Percentiles rank a stretch among this genome's conserved stretches.
These are phyloP conservation scores for Ambrosia hybrid DNA, from an alignment of 140 eudicot genomes.

Conservation along the genomic window DNA sequence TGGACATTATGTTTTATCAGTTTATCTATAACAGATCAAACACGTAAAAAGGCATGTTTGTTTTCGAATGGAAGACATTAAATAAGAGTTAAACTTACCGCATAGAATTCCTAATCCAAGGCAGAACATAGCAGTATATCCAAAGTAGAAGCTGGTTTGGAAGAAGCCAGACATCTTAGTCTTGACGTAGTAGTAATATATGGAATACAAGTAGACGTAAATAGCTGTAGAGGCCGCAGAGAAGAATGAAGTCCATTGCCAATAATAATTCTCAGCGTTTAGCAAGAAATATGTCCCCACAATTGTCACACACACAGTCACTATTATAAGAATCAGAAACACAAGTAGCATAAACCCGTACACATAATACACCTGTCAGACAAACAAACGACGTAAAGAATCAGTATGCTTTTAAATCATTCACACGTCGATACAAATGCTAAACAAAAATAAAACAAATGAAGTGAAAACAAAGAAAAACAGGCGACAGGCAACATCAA, in stretches of 20 bases:
- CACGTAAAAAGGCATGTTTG: neutral
- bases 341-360: conserved; percentile 98
- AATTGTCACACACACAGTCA: conserved; percentile 91
- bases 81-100: conserved; percentile 47
- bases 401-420: conserved; percentile 20
- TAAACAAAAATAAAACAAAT: neutral
- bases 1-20: neutral
- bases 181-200: conserved; percentile 87
- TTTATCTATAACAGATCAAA: neutral
- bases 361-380: conserved; percentile 81
- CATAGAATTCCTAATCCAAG: conserved; percentile 94
- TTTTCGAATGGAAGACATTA: neutral
- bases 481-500: too few species aligned
- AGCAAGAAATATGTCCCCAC: conserved; percentile 96
- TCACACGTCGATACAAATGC: neutral
- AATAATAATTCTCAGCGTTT: conserved; percentile 95
- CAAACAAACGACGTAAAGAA: neutral
- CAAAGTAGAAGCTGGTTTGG: conserved; percentile 97
- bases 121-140: conserved; percentile 94
- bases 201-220: conserved; percentile 82
- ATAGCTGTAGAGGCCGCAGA: conserved; percentile 95
- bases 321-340: conserved; percentile 77
- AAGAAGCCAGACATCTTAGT: conserved; percentile 98
- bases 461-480: too few species aligned
- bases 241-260: conserved; percentile 99